Conservation (phyloP, 164 flowering plant genomes). For the Berberis thunbergii region DNA sequence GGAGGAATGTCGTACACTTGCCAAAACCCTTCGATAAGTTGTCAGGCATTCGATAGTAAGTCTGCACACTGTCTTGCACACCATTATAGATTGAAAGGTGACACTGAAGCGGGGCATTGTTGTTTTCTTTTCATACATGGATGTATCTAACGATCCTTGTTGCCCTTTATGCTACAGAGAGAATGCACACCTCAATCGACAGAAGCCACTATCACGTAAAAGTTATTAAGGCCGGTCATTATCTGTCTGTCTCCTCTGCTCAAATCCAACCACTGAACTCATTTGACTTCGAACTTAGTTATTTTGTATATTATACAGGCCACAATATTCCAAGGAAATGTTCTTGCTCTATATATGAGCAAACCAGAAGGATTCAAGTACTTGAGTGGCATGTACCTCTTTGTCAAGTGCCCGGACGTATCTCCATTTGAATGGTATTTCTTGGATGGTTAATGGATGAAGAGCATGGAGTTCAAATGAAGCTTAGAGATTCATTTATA, state of each 20-base stretch:
- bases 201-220: conserved; percentile 37
- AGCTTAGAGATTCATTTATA: not conserved
- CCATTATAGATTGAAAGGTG: not conserved
- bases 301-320: conserved; percentile 41
- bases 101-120: not conserved
- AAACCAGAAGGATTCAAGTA: conserved; percentile 85
- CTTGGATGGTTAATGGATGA: not conserved
- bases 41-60: conserved; percentile 89
- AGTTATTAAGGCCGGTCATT: conserved; percentile 47
- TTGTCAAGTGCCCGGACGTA: conserved; percentile 77
- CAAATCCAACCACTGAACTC: not conserved
- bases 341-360: conserved; percentile 72
- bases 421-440: conserved; percentile 81
- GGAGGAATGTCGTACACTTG: conserved; percentile 68
- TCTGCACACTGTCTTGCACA: not conserved
- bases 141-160: conserved; percentile 69
- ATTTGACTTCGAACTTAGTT: not conserved
- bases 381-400: conserved; percentile 92
- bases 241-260: not conserved
- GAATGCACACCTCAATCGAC: conserved; percentile 25
- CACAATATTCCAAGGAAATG: conserved; percentile 71
- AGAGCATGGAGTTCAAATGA: not conserved
- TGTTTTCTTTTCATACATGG: conserved; percentile 68
- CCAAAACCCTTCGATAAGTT: conserved; percentile 51
- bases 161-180: conserved; percentile 49